Percentiles rank a stretch among this genome's conserved stretches.
These are phyloP conservation scores for Diaporthe vaccinii DNA, from an alignment of 2,329 filamentous ascomycete species.

Conservation along the genomic window DNA sequence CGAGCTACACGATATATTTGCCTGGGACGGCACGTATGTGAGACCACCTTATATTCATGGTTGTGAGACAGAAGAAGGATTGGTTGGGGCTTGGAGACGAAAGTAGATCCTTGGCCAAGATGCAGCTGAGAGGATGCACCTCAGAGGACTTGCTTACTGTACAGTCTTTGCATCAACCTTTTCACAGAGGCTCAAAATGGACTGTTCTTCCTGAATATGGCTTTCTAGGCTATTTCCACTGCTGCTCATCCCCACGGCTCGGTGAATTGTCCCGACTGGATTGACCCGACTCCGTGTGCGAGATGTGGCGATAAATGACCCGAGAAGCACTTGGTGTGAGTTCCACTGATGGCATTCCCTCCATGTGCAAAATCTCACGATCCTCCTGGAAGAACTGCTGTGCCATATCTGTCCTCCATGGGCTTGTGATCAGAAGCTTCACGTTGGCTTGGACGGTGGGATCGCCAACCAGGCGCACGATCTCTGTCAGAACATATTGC, in stretches of 20 bases:
- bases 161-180: not conserved
- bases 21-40: not conserved
- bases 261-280: not conserved
- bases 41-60: not conserved
- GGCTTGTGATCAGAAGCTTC: slow-evolving; percentile 32
- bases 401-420: not conserved
- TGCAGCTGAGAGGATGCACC: not conserved
- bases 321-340: slow-evolving; percentile 1
- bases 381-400: not conserved
- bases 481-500: not conserved
- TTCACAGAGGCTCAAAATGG: not conserved
- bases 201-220: not conserved
- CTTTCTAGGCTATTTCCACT: too few species aligned
- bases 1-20: not conserved
- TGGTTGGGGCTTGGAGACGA: not conserved
- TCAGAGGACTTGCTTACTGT: not conserved
- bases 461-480: not conserved
- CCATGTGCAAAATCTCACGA: not conserved
- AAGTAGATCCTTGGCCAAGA: not conserved
- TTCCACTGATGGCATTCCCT: not conserved
- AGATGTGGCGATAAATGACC: not conserved
- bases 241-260: not conserved
- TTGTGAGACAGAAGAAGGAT: not conserved
- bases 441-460: not conserved
- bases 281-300: not conserved